Base-by-base conservation (phyloP, 257 asterid genomes). In the Solanum tarapatanum region DNA sequence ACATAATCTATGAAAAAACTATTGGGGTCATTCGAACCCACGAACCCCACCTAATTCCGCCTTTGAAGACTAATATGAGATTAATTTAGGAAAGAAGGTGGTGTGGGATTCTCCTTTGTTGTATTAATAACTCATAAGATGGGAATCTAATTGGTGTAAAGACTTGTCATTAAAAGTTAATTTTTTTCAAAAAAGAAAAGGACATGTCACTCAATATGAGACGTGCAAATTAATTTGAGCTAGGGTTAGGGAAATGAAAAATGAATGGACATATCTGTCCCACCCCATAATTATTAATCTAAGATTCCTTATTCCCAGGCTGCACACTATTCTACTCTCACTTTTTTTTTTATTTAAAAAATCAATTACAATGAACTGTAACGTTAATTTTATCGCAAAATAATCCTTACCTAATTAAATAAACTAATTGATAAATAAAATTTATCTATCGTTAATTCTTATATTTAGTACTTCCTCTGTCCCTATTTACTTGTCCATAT, bases 91-190 rank as follows among this genome's bases (percentile, higher is more conserved):
- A 8, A 72, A 14, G 39, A 36, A 43, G 64, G 55, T 62, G n/a
- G 48, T 4, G 58, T 28, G 68, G 86, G 85, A 85, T 89, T 90
- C 91, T 39, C 87, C 41, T 37, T 14, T 43, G 26, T 80, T 80
- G 84, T 26, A 6, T 28, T 77, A 41, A 39, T 77, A 41, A 39
- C 36, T 77, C 8, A 72, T 43, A 72, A 70, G 3, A 23, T 28
- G 39, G 88, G 92, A 90, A 91, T 92, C 94, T 86, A 85, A 84
- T 55, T 89, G 88, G 58, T 84, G 90, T 85, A 79, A 89, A 86
- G 30, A 41, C 26, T 85, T 74, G 88, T n/a, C 70, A 58, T 55
- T 35, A 28, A 28, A 45, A 80, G 7, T 14, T 24, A 1, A 1
- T 8, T 41, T 32, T 73, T 35, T 19, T 3, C 10, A 16, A 16